Evolutionary conservation across 2,329 filamentous ascomycete species (phyloP).

Genomic region (Sarocladiaceae sp.): DNA sequence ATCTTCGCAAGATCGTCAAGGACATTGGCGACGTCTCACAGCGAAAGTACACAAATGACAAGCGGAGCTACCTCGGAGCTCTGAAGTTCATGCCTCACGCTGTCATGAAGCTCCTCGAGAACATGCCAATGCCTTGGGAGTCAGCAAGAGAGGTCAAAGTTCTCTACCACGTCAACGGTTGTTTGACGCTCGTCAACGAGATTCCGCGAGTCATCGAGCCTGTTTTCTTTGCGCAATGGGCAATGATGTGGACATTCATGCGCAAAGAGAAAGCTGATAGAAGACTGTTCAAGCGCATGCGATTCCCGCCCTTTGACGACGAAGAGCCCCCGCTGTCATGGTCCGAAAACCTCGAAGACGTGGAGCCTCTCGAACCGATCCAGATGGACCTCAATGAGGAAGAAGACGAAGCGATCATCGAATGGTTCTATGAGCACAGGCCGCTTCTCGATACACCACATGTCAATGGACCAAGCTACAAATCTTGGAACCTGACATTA

Average conservation of each 20-base stretch:
- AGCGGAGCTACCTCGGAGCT: slow-evolving; percentile 94
- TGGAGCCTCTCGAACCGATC: slow-evolving; percentile 94
- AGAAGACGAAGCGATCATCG: slow-evolving; percentile 85
- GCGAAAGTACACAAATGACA: slow-evolving; percentile 98
- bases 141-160: slow-evolving; percentile 95
- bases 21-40: slow-evolving; percentile 99
- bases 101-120: slow-evolving; percentile 93
- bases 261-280: slow-evolving; percentile 95
- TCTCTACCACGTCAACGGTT: slow-evolving; percentile 96
- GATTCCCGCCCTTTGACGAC: slow-evolving; percentile 97
- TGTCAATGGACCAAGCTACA: slow-evolving; percentile 95
- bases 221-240: slow-evolving; percentile 97
- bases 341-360: slow-evolving; percentile 98
- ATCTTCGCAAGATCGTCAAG: slow-evolving; percentile 95
- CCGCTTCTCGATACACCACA: slow-evolving; percentile 87
- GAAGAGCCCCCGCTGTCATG: slow-evolving; percentile 96
- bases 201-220: slow-evolving; percentile 95
- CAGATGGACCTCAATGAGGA: slow-evolving; percentile 97
- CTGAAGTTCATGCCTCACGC: slow-evolving; percentile 99
- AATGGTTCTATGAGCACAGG: slow-evolving; percentile 97
- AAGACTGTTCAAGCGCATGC: slow-evolving; percentile 96
- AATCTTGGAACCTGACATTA: slow-evolving; percentile 86
- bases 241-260: slow-evolving; percentile 99
- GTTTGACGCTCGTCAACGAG: slow-evolving; percentile 94
- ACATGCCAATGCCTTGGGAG: slow-evolving; percentile 99